Evolutionary conservation across 2,329 filamentous ascomycete genomes (phyloP).

Genomic region (Seiridium unicorne): DNA sequence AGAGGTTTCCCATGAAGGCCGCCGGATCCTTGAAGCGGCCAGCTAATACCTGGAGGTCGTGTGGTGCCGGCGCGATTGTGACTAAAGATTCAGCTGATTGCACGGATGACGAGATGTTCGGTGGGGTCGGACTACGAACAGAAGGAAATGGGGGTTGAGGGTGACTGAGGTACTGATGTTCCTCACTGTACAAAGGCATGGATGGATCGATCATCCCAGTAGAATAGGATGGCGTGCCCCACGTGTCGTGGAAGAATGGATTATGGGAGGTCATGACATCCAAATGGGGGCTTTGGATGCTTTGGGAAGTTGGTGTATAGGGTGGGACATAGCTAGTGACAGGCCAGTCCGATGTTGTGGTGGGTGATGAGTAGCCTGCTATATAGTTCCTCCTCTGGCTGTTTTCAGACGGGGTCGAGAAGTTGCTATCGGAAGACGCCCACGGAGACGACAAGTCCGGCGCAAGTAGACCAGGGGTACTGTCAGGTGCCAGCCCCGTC

Average conservation of each 20-base stretch:
- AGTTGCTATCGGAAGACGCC: slow-evolving; percentile 45
- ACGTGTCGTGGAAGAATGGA: slow-evolving; percentile 24
- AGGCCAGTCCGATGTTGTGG: slow-evolving; percentile 17
- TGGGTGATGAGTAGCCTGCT: slow-evolving; percentile 21
- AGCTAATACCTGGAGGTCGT: slow-evolving; percentile 34
- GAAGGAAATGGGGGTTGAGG: slow-evolving; percentile 37
- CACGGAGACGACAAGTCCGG: slow-evolving; percentile 39
- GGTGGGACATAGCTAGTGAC: slow-evolving; percentile 8
- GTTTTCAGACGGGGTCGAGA: slow-evolving; percentile 44
- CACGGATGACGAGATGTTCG: slow-evolving; percentile 38
- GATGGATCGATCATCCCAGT: slow-evolving; percentile 29
- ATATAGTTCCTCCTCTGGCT: slow-evolving; percentile 14
- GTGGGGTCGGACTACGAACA: slow-evolving; percentile 50
- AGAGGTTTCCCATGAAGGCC: slow-evolving; percentile 33
- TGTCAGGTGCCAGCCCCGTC: slow-evolving; percentile 28
- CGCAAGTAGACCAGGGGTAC: slow-evolving; percentile 24
- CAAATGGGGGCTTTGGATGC: slow-evolving; percentile 19
- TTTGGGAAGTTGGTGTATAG: slow-evolving; percentile 14
- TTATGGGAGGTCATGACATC: slow-evolving; percentile 23
- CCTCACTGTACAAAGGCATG: slow-evolving; percentile 35
- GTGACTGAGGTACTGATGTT: slow-evolving; percentile 29
- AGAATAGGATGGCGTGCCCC: slow-evolving; percentile 23
- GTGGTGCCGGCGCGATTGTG: slow-evolving; percentile 39
- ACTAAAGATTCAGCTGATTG: slow-evolving; percentile 49
- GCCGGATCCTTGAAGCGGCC: slow-evolving; percentile 38